Base-by-base conservation (phyloP, 768 basidiomycete species). In the Podaxis sp. region DNA sequence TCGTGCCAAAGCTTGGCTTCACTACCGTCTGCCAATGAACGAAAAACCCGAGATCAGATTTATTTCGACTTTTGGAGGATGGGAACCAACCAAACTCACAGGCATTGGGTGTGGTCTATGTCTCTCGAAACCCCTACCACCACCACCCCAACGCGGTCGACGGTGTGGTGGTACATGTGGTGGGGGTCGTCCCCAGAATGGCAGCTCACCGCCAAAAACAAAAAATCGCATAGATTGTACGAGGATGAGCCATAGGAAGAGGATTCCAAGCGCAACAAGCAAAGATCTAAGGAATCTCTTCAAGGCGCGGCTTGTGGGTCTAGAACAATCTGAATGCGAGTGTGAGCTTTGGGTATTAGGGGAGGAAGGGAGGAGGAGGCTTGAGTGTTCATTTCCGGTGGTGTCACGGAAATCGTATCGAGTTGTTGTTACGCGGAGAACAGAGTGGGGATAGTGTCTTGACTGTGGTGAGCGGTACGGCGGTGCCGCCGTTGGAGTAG, bases 191-290 rank as follows among this genome's bases (percentile, higher is more conserved):
- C 44, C 44, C 23, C 23, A 21, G 6, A 11, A 47, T 10, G 25
- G 23, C 1, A 16, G 50, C 28, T 37, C n/a, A 28, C 27, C 57
- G 2, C 27, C 57, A 16, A 59, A 51, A 4, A 59, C 3, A 13
- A 51, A 18, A 4, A 51, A 25, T 14, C 57, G 25, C 2, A 59
- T n/a, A 10, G 37, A 27, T 32, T 59, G 57, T 6, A 59, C 44
- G 38, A 42, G 18, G 50, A 51, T 37, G 7, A 52, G 57, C 57
- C 55, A 57, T 18, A 57, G 32, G 27, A 48, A 57, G 44, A 57
- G 23, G 23, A 50, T 59, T 5, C 50, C 48, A 10, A 59, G 38
- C 5, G 57, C 50, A 16, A 51, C 38, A 36, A 59, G 44, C 27
- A 59, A 42, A 6, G 50, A 42, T 10, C 27, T 28, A 13, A 59